phyloP scores from a whole-genome alignment of 2,329 filamentous ascomycete species.

The Ceratocystis alfenasii region DNA sequence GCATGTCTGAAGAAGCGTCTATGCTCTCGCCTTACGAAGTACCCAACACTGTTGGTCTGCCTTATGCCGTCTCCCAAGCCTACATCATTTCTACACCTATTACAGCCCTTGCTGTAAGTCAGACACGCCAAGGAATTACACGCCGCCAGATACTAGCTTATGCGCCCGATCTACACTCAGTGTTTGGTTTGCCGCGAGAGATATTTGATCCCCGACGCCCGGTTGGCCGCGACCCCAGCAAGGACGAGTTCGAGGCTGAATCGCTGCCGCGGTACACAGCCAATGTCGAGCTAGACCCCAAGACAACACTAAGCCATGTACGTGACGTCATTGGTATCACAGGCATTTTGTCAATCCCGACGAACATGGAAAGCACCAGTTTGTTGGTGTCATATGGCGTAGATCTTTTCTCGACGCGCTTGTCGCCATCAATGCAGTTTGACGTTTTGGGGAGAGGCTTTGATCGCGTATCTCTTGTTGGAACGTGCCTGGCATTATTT shows the following conservation, averaged over 20 bases:
- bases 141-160: constrained; percentile 70
- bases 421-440: constrained; percentile 80
- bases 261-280: constrained; percentile 67
- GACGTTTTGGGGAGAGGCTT: constrained; percentile 90
- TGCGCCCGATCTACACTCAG: constrained; percentile 57
- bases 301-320: constrained; percentile 66
- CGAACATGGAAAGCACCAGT: constrained; percentile 81
- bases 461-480: constrained; percentile 73
- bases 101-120: constrained; percentile 66
- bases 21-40: constrained; percentile 54
- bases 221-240: constrained; percentile 68
- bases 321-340: constrained; percentile 68
- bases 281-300: constrained; percentile 70
- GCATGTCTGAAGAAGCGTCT: constrained; percentile 54
- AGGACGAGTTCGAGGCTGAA: constrained; percentile 65
- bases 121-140: constrained; percentile 85
- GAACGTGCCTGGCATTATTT: constrained; percentile 69
- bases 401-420: constrained; percentile 76
- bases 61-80: constrained; percentile 66
- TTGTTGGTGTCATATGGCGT: constrained; percentile 77
- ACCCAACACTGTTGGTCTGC: constrained; percentile 46
- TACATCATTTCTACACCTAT: constrained; percentile 74
- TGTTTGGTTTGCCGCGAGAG: constrained; percentile 67
- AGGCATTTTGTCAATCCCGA: constrained; percentile 61
- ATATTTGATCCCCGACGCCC: constrained; percentile 78